Percentiles rank a stretch among this genome's conserved stretches.
phyloP scores from a whole-genome alignment of 768 basidiomycete species.

The Mycena polygramma region DNA sequence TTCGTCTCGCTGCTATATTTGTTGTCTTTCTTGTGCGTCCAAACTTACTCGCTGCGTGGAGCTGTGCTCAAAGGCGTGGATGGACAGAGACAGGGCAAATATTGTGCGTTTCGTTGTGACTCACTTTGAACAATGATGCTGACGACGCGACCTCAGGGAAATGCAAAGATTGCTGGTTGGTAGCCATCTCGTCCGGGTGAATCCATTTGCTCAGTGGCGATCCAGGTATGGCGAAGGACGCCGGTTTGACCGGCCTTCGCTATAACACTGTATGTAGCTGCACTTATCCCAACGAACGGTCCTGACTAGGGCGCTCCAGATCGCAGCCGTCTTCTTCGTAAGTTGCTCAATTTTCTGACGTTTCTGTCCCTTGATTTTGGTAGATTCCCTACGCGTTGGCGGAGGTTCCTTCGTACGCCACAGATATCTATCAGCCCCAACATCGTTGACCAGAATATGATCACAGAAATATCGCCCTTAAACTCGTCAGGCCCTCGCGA shows the following conservation, averaged over 20 bases:
- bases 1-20: conserved; percentile 54
- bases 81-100: conserved; percentile 44
- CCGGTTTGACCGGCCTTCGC: conserved; percentile 40
- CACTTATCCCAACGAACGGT: neutral
- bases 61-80: neutral
- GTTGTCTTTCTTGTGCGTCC: conserved; percentile 53
- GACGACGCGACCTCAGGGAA: conserved; percentile 32
- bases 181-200: neutral
- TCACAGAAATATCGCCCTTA: conserved; percentile 42
- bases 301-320: conserved; percentile 3
- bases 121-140: neutral
- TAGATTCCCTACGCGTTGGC: conserved; percentile 46
- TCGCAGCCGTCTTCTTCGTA: conserved; percentile 46
- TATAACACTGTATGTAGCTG: conserved; percentile 43
- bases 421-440: neutral
- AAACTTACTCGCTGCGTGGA: neutral
- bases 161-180: conserved; percentile 42
- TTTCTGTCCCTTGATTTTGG: neutral
- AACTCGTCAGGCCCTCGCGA: conserved; percentile 43
- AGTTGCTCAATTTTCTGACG: conserved; percentile 3
- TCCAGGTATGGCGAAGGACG: conserved; percentile 43
- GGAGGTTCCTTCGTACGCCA: conserved; percentile 46
- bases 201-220: neutral
- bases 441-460: neutral
- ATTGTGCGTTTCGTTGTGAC: conserved; percentile 33